A percentile compares a stretch with the other conserved stretches of the same genome.
phyloP scores from a whole-genome alignment of 2,329 filamentous ascomycete genomes.

The Beauveria caledonica region DNA sequence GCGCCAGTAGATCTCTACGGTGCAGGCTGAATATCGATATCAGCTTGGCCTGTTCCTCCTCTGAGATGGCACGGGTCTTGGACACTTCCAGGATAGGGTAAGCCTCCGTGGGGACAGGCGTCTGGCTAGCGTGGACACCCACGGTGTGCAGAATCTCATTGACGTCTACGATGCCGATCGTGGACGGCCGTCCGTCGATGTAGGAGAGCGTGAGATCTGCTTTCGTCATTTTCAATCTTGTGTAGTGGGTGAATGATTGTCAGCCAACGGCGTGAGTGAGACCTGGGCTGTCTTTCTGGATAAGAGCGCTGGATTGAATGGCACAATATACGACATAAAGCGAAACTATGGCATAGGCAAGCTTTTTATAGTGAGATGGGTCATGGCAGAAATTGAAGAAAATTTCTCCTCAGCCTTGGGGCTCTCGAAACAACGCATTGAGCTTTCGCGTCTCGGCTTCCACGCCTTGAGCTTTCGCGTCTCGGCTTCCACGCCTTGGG shows the following conservation, averaged over 20 bases:
- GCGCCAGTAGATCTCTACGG: neutral
- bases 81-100: neutral
- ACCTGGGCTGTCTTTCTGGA: neutral
- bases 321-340: neutral
- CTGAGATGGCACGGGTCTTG: neutral
- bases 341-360: no score
- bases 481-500: neutral
- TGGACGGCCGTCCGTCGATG: neutral
- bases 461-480: neutral
- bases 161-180: neutral
- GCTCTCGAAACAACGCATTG: neutral
- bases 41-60: neutral
- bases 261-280: neutral
- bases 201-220: neutral
- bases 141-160: neutral
- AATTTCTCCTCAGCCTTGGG: neutral
- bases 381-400: neutral
- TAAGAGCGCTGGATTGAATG: neutral
- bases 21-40: neutral
- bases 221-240: neutral
- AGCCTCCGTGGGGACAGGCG: neutral
- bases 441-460: neutral
- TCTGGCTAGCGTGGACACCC: neutral
- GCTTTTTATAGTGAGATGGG: neutral
- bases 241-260: neutral